These are phyloP conservation scores for Eutypa lata DNA, from an alignment of 2,329 filamentous ascomycete genomes.

Conservation along the genomic window DNA sequence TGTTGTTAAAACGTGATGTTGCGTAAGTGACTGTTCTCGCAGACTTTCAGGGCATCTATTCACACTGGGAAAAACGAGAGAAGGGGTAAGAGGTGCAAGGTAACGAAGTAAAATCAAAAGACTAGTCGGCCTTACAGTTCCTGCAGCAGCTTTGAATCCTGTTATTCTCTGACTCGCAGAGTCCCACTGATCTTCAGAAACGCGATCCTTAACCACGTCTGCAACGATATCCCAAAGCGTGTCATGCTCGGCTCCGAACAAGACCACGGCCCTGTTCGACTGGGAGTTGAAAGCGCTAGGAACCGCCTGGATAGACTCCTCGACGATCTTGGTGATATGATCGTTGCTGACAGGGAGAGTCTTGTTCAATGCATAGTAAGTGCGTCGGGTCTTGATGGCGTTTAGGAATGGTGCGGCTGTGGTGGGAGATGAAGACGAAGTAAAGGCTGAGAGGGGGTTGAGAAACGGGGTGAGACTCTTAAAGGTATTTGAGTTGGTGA, in stretches of 20 bases:
- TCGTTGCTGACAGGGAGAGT: slow-evolving; percentile 54
- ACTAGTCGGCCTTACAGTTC: slow-evolving; percentile 56
- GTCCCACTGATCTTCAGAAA: slow-evolving; percentile 62
- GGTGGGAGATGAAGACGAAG: slow-evolving; percentile 13
- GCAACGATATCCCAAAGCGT: slow-evolving; percentile 77
- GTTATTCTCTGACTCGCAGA: slow-evolving; percentile 38
- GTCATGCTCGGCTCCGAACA: slow-evolving; percentile 80
- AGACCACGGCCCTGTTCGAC: slow-evolving; percentile 72
- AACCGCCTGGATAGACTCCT: slow-evolving; percentile 62
- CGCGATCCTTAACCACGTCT: slow-evolving; percentile 63
- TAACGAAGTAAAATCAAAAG: too few species aligned
- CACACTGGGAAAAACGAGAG: neutral
- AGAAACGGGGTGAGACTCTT: too few species aligned
- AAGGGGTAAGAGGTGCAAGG: neutral
- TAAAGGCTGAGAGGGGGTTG: too few species aligned
- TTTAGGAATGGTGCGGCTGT: slow-evolving; percentile 55
- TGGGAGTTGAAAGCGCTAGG: slow-evolving; percentile 90
- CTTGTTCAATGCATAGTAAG: slow-evolving; percentile 66
- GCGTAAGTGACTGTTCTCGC: neutral
- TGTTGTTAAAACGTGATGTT: neutral
- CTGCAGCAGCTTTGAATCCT: slow-evolving; percentile 69
- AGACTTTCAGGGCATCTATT: too few species aligned
- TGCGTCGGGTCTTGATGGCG: slow-evolving; percentile 65
- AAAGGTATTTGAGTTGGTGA: neutral
- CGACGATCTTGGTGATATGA: slow-evolving; percentile 63